Evolutionary conservation across 2,329 filamentous ascomycete species (phyloP), one percentile per base, ranked within the genome.

Genomic region (Fusarium chlamydosporum): DNA sequence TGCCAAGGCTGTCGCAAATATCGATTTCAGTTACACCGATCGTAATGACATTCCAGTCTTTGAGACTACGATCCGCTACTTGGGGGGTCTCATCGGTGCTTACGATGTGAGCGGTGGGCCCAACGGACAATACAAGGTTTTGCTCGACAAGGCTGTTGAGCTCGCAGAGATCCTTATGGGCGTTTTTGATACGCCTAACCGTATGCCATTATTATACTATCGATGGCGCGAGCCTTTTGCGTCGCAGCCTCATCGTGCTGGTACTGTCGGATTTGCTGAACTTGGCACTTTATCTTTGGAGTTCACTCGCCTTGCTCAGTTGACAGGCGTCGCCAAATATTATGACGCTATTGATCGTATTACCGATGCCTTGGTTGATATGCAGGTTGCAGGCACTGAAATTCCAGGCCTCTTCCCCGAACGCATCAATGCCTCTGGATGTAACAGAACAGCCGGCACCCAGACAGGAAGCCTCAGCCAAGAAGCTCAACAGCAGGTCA

Each of bases 331-430:
- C 62, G 80, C 90, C 71, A 94, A 90, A 76, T 97, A 96, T 80
- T 97, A 96, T 76, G 94, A 97, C 80, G 94, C 93, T 16, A 85
- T 97, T 64, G 92, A 93, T 48, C 90, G 94, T 62, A 92, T 97
- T 73, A 96, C 93, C 18, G 84, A 97, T 75, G 90, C 90, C 9
- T 84, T 97, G 27, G 87, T 94, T 65, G 86, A 90, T 52, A 88
- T 90, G 80, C 93, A 97, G 80, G 87, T 89, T 71, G 81, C 82
- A 4, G 86, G 84, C 29, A 94, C 91, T 1, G 84, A 84, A 4
- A 81, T 97, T 9, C 88, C 91, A 3, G 94, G 94, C 3, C 86
- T 97, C 73, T 97, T 95, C 82, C 93, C 94, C 0, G 86, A 92
- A 68, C 83, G 82, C 38, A 80, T 97, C 13, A 93, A 97, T 79